These are phyloP conservation scores for Striga hermonthica DNA, from an alignment of 305 asterid species.

Conservation along the genomic window DNA sequence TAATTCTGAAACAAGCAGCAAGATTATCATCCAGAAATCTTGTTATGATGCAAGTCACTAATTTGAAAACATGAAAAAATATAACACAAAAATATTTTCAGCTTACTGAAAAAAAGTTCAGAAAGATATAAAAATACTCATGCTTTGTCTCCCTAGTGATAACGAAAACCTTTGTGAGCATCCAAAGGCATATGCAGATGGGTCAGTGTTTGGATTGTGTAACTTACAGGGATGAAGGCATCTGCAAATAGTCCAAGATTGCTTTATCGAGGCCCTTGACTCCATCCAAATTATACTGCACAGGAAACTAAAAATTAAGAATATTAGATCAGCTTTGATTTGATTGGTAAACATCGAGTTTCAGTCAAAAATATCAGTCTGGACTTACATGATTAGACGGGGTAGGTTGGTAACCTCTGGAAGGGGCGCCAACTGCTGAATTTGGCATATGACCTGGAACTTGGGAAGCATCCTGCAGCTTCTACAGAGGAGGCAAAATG, in stretches of 20 bases:
- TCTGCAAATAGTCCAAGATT: conserved; percentile 57
- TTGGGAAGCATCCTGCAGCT: conserved; percentile 48
- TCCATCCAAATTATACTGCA: conserved; percentile 43
- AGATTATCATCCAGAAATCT: background rate
- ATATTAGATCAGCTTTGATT: conserved; percentile 8
- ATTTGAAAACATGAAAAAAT: no score
- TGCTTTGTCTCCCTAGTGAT: no score
- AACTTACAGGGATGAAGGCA: conserved; percentile 67
- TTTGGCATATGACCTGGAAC: conserved; percentile 44
- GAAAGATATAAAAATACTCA: background rate
- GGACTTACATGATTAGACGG: conserved; percentile 53
- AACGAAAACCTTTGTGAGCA: no score
- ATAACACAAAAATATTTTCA: no score
- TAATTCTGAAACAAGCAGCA: background rate
- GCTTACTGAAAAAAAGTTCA: conserved; percentile 17
- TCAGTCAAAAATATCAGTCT: conserved; percentile 25
- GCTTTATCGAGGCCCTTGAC: conserved; percentile 41
- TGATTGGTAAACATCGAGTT: conserved; percentile 11
- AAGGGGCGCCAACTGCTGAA: conserved; percentile 56
- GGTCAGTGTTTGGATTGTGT: conserved; percentile 20
- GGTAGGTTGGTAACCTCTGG: conserved; percentile 55
- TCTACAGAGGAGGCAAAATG: conserved; percentile 35
- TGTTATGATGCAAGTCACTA: no score
- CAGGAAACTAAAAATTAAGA: conserved; percentile 45
- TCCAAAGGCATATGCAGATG: conserved; percentile 6